Percentiles rank a stretch among this genome's conserved stretches.
phyloP scores from a whole-genome alignment of 768 basidiomycete genomes.

The Tulasnella sp. region DNA sequence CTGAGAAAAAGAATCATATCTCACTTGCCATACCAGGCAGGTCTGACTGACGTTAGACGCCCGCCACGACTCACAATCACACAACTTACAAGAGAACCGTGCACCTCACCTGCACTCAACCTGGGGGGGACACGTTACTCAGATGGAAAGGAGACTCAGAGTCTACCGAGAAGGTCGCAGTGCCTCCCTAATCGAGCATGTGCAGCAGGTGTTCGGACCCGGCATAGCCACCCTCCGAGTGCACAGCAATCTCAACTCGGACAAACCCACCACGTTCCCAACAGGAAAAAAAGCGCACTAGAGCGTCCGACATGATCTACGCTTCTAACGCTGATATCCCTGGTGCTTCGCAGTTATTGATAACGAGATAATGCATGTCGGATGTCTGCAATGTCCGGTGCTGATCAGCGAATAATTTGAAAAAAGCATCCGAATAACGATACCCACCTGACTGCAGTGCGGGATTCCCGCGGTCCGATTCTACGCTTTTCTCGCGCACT shows the following conservation, averaged over 20 bases:
- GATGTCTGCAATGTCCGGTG: not conserved
- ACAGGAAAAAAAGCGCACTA: not conserved
- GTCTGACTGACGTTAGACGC: not conserved
- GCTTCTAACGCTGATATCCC: slow-evolving; percentile 12
- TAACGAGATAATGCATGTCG: not conserved
- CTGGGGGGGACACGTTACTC: not conserved
- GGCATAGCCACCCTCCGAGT: slow-evolving; percentile 1
- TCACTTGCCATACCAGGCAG: not conserved
- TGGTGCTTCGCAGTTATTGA: not conserved
- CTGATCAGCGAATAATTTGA: not conserved
- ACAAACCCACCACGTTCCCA: slow-evolving; percentile 10
- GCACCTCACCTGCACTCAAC: not conserved
- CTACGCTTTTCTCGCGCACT: not conserved
- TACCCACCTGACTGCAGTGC: not conserved
- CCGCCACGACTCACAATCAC: not conserved
- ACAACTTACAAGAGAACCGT: not conserved
- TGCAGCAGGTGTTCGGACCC: not conserved
- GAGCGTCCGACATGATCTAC: not conserved
- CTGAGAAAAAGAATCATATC: slow-evolving; percentile 8
- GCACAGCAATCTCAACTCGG: not conserved
- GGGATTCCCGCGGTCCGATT: slow-evolving; percentile 6
- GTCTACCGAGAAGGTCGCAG: not conserved
- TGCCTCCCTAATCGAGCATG: slow-evolving; percentile 15
- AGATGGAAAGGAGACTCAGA: not conserved
- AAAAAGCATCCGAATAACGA: too few species aligned